Conservation (phyloP, 352 stramenopile genomes). For the Phytopythium chamaehyphon region DNA sequence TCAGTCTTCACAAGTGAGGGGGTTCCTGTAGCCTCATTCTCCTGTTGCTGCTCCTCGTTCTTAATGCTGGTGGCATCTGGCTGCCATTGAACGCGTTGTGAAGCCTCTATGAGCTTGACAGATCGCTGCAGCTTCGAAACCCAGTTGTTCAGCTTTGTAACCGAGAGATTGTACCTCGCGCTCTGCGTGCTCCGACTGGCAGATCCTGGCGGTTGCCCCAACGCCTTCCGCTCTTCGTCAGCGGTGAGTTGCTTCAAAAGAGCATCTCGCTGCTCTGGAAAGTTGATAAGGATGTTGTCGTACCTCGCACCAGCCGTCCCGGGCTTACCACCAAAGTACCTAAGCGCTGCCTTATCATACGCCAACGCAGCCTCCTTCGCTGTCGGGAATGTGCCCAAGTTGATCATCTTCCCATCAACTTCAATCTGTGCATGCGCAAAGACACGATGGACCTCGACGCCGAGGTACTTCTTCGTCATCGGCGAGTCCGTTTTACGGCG, state of each 20-base stretch:
- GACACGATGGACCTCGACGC: constrained; percentile 63
- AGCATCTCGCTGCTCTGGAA: constrained; percentile 58
- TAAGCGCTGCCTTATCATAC: constrained; percentile 79
- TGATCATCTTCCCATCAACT: constrained; percentile 73
- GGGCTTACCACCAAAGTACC: constrained; percentile 59
- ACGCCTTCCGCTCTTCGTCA: constrained; percentile 54
- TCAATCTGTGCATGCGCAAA: constrained; percentile 78
- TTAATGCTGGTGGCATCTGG: constrained; percentile 7
- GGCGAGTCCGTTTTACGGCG: constrained; percentile 23
- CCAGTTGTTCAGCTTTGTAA: constrained; percentile 78
- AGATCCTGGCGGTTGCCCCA: constrained; percentile 10
- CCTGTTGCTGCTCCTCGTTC: constrained; percentile 22
- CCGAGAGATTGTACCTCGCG: constrained; percentile 69
- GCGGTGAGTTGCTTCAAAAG: constrained; percentile 59
- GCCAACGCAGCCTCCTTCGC: constrained; percentile 65
- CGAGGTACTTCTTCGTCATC: constrained; percentile 58
- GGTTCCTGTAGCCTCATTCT: constrained; percentile 9
- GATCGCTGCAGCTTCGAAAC: constrained; percentile 64
- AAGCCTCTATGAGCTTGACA: constrained; percentile 73
- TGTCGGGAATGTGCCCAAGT: constrained; percentile 68
- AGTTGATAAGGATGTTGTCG: constrained; percentile 69
- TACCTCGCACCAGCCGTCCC: constrained; percentile 31
- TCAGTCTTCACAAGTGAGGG: constrained; percentile 36
- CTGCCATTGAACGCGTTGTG: constrained; percentile 70
- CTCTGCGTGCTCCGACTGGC: constrained; percentile 57